A percentile compares a stretch with the other conserved stretches of the same genome.
These are phyloP conservation scores for Exobasidium rhododendri DNA, from an alignment of 1,284 basidiomycete genomes.

Conservation along the genomic window DNA sequence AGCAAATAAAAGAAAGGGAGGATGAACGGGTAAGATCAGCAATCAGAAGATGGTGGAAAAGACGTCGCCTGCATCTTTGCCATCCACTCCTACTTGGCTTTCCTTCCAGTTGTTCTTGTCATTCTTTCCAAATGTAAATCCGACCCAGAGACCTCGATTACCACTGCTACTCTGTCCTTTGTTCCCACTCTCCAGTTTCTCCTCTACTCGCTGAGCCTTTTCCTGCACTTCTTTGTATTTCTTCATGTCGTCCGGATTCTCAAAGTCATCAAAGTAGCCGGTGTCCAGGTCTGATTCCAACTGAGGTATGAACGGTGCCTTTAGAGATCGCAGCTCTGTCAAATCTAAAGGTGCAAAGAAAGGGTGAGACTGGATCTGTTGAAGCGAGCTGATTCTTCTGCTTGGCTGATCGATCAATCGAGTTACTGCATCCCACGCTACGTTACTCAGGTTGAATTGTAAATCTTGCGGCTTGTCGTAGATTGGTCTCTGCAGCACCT, in stretches of 20 bases:
- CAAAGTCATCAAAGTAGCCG: conserved; percentile 98
- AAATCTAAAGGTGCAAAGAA: conserved; percentile 80
- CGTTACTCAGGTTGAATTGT: conserved; percentile 91
- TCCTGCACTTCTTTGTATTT: conserved; percentile 88
- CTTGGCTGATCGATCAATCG: conserved; percentile 70
- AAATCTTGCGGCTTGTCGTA: conserved; percentile 94
- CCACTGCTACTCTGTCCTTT: conserved; percentile 58
- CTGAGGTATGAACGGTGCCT: conserved; percentile 92
- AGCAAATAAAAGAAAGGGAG: too few species aligned
- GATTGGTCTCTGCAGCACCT: conserved; percentile 79
- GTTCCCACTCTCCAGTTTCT: conserved; percentile 65
- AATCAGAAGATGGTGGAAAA: conserved; percentile 45
- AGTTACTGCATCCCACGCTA: conserved; percentile 93
- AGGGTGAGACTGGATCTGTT: conserved; percentile 72
- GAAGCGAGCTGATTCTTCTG: conserved; percentile 71
- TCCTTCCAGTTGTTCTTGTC: conserved; percentile 17
- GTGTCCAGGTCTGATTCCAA: conserved; percentile 89
- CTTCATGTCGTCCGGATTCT: conserved; percentile 86
- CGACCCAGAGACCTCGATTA: conserved; percentile 83
- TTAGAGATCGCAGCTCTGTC: conserved; percentile 70
- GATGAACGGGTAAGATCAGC: too few species aligned
- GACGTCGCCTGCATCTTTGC: conserved; percentile 28
- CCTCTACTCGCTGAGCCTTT: conserved; percentile 90
- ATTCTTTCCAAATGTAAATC: conserved; percentile 76
- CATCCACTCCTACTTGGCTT: background rate